phyloP scores from a whole-genome alignment of 2,329 filamentous ascomycete species.

The Ophiostoma himal-ulmi region DNA sequence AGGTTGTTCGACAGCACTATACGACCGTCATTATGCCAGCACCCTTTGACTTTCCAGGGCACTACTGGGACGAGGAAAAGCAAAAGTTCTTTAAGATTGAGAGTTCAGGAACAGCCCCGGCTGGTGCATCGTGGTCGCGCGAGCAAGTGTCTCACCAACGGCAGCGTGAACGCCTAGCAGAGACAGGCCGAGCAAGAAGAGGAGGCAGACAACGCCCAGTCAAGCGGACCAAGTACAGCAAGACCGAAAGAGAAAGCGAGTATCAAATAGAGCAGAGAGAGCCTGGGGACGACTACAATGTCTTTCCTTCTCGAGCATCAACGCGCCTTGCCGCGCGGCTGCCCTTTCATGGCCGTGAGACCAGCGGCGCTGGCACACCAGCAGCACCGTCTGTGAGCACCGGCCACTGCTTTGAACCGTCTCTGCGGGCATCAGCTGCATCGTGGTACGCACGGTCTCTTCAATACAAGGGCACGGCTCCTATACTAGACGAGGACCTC shows the following conservation, averaged over 20 bases:
- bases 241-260: not conserved
- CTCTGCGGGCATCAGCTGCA: not conserved
- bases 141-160: constrained; percentile 39
- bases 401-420: constrained; percentile 4
- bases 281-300: not conserved
- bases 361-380: not conserved
- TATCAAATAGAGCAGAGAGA: not conserved
- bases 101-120: constrained; percentile 43
- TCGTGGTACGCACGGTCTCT: not conserved
- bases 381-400: not conserved
- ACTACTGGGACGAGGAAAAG: constrained; percentile 51
- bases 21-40: constrained; percentile 20
- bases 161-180: not conserved
- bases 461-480: constrained; percentile 2
- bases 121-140: constrained; percentile 49
- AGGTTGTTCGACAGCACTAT: not conserved
- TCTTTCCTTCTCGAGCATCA: not conserved
- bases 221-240: not conserved
- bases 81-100: constrained; percentile 64
- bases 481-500: constrained; percentile 11
- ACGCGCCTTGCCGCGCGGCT: not conserved
- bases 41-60: constrained; percentile 44
- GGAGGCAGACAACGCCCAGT: not conserved
- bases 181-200: not conserved
- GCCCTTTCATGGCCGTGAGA: constrained; percentile 13